Evolutionary conservation across 495 filamentous ascomycete genomes (phyloP).

Genomic region (Parachaetomium inaequale): DNA sequence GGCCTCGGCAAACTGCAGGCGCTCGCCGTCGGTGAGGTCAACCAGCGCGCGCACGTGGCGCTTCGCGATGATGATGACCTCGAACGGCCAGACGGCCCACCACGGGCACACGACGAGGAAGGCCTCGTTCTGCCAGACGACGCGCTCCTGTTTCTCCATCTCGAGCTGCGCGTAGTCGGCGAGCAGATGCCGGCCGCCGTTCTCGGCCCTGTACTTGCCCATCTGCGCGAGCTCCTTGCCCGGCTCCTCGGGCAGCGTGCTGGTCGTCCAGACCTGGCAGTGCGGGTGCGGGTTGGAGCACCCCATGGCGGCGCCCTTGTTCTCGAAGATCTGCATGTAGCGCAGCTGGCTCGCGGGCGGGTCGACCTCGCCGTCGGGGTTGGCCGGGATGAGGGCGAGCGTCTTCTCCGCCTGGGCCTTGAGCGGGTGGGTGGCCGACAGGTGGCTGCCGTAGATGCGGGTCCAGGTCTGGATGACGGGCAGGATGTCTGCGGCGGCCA

Average conservation of each 20-base stretch:
- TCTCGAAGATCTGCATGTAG: conserved; percentile 99
- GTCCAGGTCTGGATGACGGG: conserved; percentile 84
- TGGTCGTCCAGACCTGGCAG: conserved; percentile 94
- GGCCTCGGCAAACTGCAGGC: conserved; percentile 68
- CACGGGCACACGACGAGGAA: conserved; percentile 90
- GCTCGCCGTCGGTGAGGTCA: conserved; percentile 69
- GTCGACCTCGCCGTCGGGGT: conserved; percentile 38
- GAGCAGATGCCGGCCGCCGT: conserved; percentile 72
- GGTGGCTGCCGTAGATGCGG: conserved; percentile 75
- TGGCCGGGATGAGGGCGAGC: conserved; percentile 39
- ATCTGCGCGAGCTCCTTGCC: conserved; percentile 71
- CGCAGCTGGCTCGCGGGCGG: conserved; percentile 70
- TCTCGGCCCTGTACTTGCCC: conserved; percentile 66
- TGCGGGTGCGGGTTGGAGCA: conserved; percentile 99
- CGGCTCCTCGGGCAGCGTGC: conserved; percentile 82
- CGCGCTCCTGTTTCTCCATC: conserved; percentile 71
- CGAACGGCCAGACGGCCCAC: conserved; percentile 98
- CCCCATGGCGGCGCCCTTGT: conserved; percentile 97
- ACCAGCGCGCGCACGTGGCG: conserved; percentile 75
- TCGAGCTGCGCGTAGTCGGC: conserved; percentile 86
- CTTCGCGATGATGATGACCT: conserved; percentile 85
- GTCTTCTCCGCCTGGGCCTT: conserved; percentile 37
- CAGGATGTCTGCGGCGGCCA: conserved; percentile 63
- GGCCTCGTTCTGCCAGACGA: conserved; percentile 78
- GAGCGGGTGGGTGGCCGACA: conserved; percentile 69